These are phyloP conservation scores for Boletus rubescentipes DNA, from an alignment of 768 basidiomycete genomes.

Conservation along the genomic window DNA sequence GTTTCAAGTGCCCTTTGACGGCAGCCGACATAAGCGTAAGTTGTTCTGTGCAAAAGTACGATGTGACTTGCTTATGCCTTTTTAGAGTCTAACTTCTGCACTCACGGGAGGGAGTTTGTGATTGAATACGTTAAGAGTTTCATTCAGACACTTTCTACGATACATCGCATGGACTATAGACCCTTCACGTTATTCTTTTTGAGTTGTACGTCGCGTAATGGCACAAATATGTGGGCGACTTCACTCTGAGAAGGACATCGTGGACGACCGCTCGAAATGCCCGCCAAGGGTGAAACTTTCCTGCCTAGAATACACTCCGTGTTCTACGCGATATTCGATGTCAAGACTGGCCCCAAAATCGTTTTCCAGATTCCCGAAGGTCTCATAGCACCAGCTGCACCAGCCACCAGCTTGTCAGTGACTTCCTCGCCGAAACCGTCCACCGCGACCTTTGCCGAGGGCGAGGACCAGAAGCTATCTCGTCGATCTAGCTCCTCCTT, in stretches of 20 bases:
- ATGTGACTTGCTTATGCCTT: conserved; percentile 12
- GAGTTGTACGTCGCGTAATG: conserved; percentile 1
- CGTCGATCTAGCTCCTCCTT: conserved; percentile 54
- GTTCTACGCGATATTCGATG: conserved; percentile 93
- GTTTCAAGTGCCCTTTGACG: conserved; percentile 63
- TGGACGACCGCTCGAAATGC: conserved; percentile 28
- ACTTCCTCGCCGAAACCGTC: conserved; percentile 38
- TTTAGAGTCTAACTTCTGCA: conserved; percentile 20
- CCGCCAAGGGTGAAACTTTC: conserved; percentile 66
- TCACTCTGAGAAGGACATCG: neutral
- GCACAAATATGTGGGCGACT: neutral
- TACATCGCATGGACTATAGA: conserved; percentile 21
- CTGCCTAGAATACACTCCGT: conserved; percentile 79
- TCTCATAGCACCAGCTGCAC: conserved; percentile 56
- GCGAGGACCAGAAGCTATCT: conserved; percentile 40
- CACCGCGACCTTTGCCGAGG: conserved; percentile 28
- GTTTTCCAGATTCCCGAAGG: conserved; percentile 94
- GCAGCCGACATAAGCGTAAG: conserved; percentile 28
- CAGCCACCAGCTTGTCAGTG: conserved; percentile 28
- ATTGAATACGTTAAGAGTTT: neutral
- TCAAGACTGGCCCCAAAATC: conserved; percentile 81
- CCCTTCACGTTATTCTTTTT: neutral
- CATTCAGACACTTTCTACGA: conserved; percentile 4
- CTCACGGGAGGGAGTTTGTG: conserved; percentile 9
- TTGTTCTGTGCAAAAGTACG: neutral